Evolutionary conservation across 768 basidiomycete genomes (phyloP), one percentile per base, ranked within the genome.

Genomic region (Rhodosporidiobolus sp.): DNA sequence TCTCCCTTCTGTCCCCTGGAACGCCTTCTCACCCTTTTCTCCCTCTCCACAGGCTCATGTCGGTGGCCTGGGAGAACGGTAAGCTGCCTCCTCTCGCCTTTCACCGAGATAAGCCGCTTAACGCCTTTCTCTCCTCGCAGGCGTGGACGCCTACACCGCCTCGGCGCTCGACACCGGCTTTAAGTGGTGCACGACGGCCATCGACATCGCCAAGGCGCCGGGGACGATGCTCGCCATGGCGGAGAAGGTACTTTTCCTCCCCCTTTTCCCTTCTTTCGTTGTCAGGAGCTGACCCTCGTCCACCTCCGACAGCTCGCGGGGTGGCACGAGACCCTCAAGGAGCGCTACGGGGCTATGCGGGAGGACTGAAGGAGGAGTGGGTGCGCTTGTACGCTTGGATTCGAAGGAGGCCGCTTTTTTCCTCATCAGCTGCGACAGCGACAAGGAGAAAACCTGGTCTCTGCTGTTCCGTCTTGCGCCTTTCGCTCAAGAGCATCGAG

Each of bases 51-150:
- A 66, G 65, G 65, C 58, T 66, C 34, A 46, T 57, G 11, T 26
- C 65, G 48, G 52, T 49, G 1, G 57, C 56, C 35, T 66, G 65
- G 65, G 65, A 66, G 35, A 49, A 66, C 35, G 65, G 65, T 50
- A 26, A 46, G 28, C 20, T 30, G 38, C 53, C 53, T 24, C n/a
- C n/a, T 43, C 35, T 43, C 34, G 4, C 20, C 35, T 26, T 43
- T 14, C 38, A 7, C 38, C 14, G 38, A 7, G 57, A 43, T 22
- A 11, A 3, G 4, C 57, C 24, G 20, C 34, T 43, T 20, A 58
- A 20, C 5, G 4, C 20, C 20, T 17, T 28, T 30, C 11, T 24
- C 35, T 43, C 26, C 34, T n/a, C 57, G 24, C 57, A 58, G 57
- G 57, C 57, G 9, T 59, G 24, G 58, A 59, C 11, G 43, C 43